Evolutionary conservation across 495 filamentous ascomycete species (phyloP).

Genomic region (Clavariopsis aquatica): DNA sequence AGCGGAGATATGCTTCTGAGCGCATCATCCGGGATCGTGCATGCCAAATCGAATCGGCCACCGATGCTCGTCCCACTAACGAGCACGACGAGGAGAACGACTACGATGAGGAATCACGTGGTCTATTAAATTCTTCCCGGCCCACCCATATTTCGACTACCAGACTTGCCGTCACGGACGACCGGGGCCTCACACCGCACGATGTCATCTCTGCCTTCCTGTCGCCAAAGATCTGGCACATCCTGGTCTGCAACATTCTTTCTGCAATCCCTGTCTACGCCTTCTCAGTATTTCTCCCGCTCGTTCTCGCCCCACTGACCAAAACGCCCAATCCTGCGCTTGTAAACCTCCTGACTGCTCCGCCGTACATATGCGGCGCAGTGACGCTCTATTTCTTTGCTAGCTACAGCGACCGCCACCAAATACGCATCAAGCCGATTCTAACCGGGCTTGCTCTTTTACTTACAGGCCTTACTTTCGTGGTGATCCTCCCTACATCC

Average conservation of each 20-base stretch:
- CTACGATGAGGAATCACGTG: conserved; percentile 35
- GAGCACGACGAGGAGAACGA: conserved; percentile 25
- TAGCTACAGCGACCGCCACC: conserved; percentile 50
- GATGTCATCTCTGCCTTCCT: conserved; percentile 54
- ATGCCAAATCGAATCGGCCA: conserved; percentile 7
- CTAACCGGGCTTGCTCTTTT: conserved; percentile 51
- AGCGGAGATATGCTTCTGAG: conserved; percentile 51
- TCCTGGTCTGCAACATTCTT: conserved; percentile 57
- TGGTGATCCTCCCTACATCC: conserved; percentile 44
- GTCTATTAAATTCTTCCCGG: conserved; percentile 27
- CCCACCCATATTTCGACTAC: conserved; percentile 5
- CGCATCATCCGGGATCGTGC: conserved; percentile 41
- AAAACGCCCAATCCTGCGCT: conserved; percentile 41
- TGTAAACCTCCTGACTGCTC: conserved; percentile 59
- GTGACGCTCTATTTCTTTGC: conserved; percentile 51
- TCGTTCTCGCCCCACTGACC: conserved; percentile 47
- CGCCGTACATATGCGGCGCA: conserved; percentile 57
- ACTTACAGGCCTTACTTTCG: conserved; percentile 49
- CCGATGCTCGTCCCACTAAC: background rate
- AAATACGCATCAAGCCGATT: conserved; percentile 54
- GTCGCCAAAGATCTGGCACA: conserved; percentile 56
- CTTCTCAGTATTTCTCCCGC: conserved; percentile 59
- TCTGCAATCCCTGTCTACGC: conserved; percentile 55
- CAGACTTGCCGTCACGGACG: conserved; percentile 34
- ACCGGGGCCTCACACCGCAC: conserved; percentile 47